Base-by-base conservation (phyloP, 306 rosid species). In the Prunus salicina region DNA sequence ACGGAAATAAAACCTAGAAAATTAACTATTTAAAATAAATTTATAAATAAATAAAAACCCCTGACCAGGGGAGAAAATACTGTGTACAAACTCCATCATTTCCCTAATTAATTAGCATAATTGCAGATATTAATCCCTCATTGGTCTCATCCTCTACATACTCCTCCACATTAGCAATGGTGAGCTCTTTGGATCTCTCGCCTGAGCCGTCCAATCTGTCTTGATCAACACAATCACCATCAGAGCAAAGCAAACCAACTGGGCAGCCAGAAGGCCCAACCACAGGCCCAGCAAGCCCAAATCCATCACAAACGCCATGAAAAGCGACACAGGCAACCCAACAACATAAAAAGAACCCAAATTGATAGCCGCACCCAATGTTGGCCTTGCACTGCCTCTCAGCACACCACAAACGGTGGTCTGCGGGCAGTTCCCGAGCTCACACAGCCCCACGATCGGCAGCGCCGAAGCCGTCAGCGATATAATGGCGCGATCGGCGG, bases 381-480 rank as follows among this genome's bases (percentile, higher is more conserved):
- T 14, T 0, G 87, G 68, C 81, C 90, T 78, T 0, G 86, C 86
- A 67, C 84, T 38, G 0, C 87, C 88, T 60, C 81, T 78, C 20
- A 88, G 22, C 8, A 88, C 80, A 20, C 90, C 90, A 22, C 84
- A 88, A 0, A 74, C 61, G 5, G 83, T 80, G 5, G 90, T 84
- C 18, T 86, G 92, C 0, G 84, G 88, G 57, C 86, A 78, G 13
- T 86, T 88, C 30, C 88, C 84, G 0, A 86, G 45, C 69, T 86
- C 93, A 45, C 90, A 88, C 10, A 87, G 13, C 25, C 86, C 88
- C 73, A 79, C 69, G 5, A 84, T 56, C 0, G 86, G 86, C 72
- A 87, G 12, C 0, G 61, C 66, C 2, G 64, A 25, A 1, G 79
- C 81, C 3, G 70, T 7, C 57, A 86, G 32, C 12, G 76, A 50